Base-by-base conservation (phyloP, 352 stramenopile species). In the Globisporangium okanoganense region DNA sequence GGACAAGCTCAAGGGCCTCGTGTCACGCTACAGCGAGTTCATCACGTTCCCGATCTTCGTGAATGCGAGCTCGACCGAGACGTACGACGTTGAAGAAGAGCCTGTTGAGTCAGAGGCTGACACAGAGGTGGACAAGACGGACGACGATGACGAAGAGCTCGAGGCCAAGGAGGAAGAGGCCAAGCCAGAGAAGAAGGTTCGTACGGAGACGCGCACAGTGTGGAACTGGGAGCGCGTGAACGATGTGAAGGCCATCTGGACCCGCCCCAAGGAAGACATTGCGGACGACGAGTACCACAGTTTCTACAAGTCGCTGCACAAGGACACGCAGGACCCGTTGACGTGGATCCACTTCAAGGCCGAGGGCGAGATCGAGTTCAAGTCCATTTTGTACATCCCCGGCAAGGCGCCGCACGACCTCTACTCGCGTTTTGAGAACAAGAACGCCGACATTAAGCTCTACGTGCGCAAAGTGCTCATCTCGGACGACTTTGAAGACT, bases 381-480 rank as follows among this genome's bases (percentile, higher is more conserved):
- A 99, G 80, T 98, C 92, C 36, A 99, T 99, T 58, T 67, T 99
- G 43, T 99, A 98, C 82, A 75, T 99, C 6, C 98, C 98, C 18
- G 80, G 80, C 13, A 82, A 92, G 54, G 85, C 96, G 22, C 80
- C 93, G 20, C 70, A 68, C 41, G 84, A 97, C 62, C 45, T 97
- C 44, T 97, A 96, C 76, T 88, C 96, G 29, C 83, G 87, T 20
- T 97, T 97, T 61, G 94, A 98, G 69, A 81, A 82, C 65, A 97
- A 95, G 61, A 88, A 94, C 62, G 91, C 96, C 16, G 79, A 92
- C 69, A 86, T 99, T 43, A 96, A 98, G 66, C 78, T 99, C 24
- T 99, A 99, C 66, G 97, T 99, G 36, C 93, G 97, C 56, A 99
- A 99, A 74, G 97, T 99, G 54, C 85, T 99, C 22, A 99, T 99